phyloP scores from a whole-genome alignment of 78 protist species.

The Chrysochromulina tobinii region DNA sequence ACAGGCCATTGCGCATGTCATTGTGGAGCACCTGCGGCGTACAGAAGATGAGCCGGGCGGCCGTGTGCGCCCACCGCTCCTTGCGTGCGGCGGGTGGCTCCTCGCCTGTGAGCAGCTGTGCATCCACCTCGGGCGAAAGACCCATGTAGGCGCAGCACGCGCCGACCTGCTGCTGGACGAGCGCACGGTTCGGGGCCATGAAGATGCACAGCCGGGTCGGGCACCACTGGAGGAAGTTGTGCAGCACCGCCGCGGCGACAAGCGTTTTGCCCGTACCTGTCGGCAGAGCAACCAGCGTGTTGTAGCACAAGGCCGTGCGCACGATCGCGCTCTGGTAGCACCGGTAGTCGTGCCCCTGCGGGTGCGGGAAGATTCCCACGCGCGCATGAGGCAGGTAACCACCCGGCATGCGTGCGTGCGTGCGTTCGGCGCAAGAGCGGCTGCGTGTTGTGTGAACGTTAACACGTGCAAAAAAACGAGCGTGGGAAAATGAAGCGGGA shows the following conservation, averaged over 20 bases:
- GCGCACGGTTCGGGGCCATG: slow-evolving; percentile 93
- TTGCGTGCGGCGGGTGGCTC: neutral
- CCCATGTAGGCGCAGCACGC: slow-evolving; percentile 79
- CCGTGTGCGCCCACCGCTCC: neutral
- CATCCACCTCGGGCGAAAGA: slow-evolving; percentile 29
- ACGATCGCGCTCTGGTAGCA: slow-evolving; percentile 20
- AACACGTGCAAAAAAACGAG: too few relatives aligned
- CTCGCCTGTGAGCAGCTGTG: slow-evolving; percentile 64
- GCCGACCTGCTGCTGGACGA: slow-evolving; percentile 89
- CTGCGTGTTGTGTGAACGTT: too few relatives aligned
- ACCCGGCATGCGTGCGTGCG: too few relatives aligned
- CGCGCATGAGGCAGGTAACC: too few relatives aligned
- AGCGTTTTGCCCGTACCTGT: slow-evolving; percentile 97
- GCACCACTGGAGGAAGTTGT: slow-evolving; percentile 91
- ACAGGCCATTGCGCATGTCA: slow-evolving; percentile 11
- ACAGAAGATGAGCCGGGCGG: neutral
- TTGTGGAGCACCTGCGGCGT: slow-evolving; percentile 11
- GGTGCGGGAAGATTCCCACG: too few relatives aligned
- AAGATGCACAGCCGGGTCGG: slow-evolving; percentile 85
- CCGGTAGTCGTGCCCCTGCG: neutral
- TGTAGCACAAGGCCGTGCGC: neutral
- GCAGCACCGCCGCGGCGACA: slow-evolving; percentile 92
- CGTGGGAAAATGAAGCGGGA: too few relatives aligned
- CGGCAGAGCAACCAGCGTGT: slow-evolving; percentile 77
- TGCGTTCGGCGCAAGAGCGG: too few relatives aligned